Base-by-base conservation (phyloP, 768 basidiomycete species). In the Termitomyces sp. region DNA sequence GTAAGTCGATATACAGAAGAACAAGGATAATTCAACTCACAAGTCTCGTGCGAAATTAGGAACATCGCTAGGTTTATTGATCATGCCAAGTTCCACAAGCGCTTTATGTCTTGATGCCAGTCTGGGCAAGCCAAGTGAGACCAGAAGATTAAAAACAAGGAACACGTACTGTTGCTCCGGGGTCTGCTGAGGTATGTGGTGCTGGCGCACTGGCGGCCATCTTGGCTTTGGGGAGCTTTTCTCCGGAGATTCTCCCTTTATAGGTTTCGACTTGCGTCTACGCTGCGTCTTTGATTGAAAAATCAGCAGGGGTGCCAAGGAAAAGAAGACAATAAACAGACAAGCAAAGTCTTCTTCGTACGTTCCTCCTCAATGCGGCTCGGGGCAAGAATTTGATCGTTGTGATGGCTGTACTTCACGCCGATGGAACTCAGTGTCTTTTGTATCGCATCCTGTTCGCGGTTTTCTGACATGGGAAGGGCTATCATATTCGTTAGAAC, bases 321-420 rank as follows among this genome's bases (percentile, higher is more conserved):
- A 27, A n/a, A 50, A 2, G 36, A 31, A 27, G 39, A 47, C 36
- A 22, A 9, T 49, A 46, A 18, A 61, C 68, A 12, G 58, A 85
- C 86, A 70, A 79, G 70, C 29, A 85, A 68, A 16, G 79, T 79
- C 22, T 76, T 78, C 58, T 77, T 79, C 3, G 84, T 78, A 44
- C 83, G 78, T 62, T 84, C 80, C 53, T 84, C 83, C 64, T 90
- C 88, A 27, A 92, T 83, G 9, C 76, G 77, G 65, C 84, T 92
- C 4, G 86, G 81, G 8, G 77, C 74, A 14, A 93, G 74, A 14
- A 92, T 74, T 20, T 86, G 80, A 53, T 89, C 86, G 60, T 93
- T 92, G 24, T 79, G 77, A 64, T 92, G 91, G 32, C 81, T 87
- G 61, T 92, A 93, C 51, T 76, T 78, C 4, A 90, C 82, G 2